phyloP scores from a whole-genome alignment of 768 basidiomycete genomes.

The Mycena indigotica region DNA sequence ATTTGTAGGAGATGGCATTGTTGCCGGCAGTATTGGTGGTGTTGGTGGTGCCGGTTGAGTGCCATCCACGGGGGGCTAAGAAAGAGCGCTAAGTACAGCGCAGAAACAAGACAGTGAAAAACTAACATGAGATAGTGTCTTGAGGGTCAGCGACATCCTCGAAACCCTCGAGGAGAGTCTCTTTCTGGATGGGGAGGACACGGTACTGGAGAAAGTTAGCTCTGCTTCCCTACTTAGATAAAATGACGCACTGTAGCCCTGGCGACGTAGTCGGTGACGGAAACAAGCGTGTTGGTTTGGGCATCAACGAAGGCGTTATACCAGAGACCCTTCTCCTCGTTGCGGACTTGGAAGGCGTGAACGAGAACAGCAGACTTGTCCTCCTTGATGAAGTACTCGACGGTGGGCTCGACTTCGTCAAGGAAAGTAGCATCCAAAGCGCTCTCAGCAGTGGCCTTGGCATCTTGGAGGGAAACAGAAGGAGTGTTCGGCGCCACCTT shows the following conservation, averaged over 20 bases:
- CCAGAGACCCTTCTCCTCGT: constrained; percentile 38
- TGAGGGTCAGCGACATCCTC: constrained; percentile 47
- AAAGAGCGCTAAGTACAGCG: constrained; percentile 9
- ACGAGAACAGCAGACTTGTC: constrained; percentile 34
- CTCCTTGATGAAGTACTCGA: constrained; percentile 37
- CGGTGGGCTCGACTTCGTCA: constrained; percentile 31
- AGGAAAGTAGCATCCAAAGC: constrained; percentile 30
- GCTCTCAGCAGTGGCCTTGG: constrained; percentile 34
- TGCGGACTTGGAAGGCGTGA: constrained; percentile 28
- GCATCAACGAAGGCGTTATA: constrained; percentile 54
- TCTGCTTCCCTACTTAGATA: constrained; percentile 10
- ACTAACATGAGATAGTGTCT: constrained; percentile 41
- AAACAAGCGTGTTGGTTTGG: constrained; percentile 40
- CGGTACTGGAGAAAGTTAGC: constrained; percentile 34
- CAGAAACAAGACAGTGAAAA: background rate
- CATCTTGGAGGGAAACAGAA: constrained; percentile 32
- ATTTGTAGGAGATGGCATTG: constrained; percentile 39
- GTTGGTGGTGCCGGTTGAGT: constrained; percentile 25
- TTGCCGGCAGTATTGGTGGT: constrained; percentile 36
- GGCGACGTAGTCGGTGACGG: constrained; percentile 49
- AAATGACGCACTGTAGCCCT: constrained; percentile 37
- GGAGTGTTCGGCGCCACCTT: constrained; percentile 27
- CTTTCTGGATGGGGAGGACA: constrained; percentile 54
- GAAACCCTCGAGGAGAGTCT: constrained; percentile 48
- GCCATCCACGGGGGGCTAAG: constrained; percentile 47